phyloP scores from a whole-genome alignment of 2,329 filamentous ascomycete genomes.

The Microdochium nivale region DNA sequence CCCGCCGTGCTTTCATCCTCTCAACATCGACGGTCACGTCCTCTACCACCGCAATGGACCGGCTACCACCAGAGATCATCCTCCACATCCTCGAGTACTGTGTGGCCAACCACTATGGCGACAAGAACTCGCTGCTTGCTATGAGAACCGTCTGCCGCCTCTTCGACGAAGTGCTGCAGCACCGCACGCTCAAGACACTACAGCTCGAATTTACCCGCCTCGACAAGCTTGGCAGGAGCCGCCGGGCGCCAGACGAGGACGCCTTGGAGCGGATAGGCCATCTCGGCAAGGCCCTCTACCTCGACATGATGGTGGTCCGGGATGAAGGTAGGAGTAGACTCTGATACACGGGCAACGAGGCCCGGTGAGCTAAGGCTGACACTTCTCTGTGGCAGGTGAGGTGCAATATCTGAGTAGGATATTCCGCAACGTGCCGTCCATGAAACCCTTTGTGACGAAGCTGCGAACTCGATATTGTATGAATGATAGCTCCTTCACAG shows the following conservation, averaged over 20 bases:
- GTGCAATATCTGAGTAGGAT: constrained; percentile 36
- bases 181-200: constrained; percentile 35
- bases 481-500: constrained; percentile 38
- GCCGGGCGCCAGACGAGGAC: constrained; percentile 24
- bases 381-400: constrained; percentile 28
- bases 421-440: constrained; percentile 35
- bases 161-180: constrained; percentile 38
- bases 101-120: constrained; percentile 23
- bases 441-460: constrained; percentile 33
- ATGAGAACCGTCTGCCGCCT: constrained; percentile 40
- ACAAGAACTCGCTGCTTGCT: constrained; percentile 34
- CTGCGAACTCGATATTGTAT: constrained; percentile 38
- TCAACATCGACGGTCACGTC: too few relatives aligned
- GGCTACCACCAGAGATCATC: constrained; percentile 38
- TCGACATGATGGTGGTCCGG: constrained; percentile 44
- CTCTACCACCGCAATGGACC: constrained; percentile 27
- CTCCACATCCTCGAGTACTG: constrained; percentile 35
- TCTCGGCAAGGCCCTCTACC: constrained; percentile 38
- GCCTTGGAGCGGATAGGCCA: constrained; percentile 35
- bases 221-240: constrained; percentile 21
- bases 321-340: constrained; percentile 33
- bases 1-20: too few relatives aligned
- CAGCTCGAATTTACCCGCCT: constrained; percentile 42
- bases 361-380: constrained; percentile 6
- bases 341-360: not conserved